Base-by-base conservation (phyloP, 75 land plant species). In the Selaginella moellendorffii region DNA sequence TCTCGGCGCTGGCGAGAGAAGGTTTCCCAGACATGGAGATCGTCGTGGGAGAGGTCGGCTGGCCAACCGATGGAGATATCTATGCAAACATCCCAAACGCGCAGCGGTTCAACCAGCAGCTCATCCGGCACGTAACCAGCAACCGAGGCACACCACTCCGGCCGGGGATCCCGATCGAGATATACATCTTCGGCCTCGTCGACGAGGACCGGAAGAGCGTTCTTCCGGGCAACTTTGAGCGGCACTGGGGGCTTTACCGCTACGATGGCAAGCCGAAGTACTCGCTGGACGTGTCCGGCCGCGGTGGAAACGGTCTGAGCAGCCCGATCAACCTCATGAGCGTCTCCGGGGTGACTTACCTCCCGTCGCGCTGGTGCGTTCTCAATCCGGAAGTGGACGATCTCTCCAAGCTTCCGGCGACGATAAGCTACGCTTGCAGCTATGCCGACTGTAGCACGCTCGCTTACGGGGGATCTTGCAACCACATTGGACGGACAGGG, bases 191-290 rank as follows among this genome's bases (percentile, higher is more conserved):
- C 59, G 24, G 59, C 24, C 24, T 56, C 23, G 24, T 56, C 2
- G 59, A 56, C n/a, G 59, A 56, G 24, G 59, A 56, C 59, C 8
- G 2, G 24, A 56, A 56, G 59, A 56, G 59, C 19, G n/a, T 56
- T 8, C 9, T 21, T 2, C 59, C 59, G 5, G 59, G 59, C 9
- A 56, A 8, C 24, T 56, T 56, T 56, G 59, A 56, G 59, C 21
- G 59, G 8, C 59, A 56, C 59, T 56, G 59, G 59, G 59, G 59
- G 59, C 5, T 56, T 9, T 56, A 21, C 24, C 21, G 9, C 21
- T 56, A 56, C 24, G 59, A 56, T 19, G 59, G 59, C n/a, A 19
- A 56, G 24, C 23, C 59, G n/a, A 56, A 56, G 24, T 56, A 25
- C n/a, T 8, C 21, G n/a, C 59, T 56, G 8, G 25, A 56, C n/a